Evolutionary conservation across 2,329 filamentous ascomycete species (phyloP).

Genomic region (Claviceps monticola): DNA sequence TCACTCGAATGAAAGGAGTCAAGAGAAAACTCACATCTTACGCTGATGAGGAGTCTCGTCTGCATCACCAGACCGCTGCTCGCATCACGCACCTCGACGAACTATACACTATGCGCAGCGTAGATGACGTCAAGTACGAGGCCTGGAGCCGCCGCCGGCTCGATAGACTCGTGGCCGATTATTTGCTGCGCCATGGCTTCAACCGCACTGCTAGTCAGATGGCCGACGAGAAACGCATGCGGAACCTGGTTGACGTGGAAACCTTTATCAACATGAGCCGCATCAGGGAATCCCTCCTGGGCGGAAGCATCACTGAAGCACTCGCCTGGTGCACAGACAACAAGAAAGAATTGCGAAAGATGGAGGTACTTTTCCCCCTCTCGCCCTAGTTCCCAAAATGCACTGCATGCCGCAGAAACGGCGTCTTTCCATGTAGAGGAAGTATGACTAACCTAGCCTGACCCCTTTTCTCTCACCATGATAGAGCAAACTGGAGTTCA

Average conservation of each 20-base stretch:
- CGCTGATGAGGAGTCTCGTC: slow-evolving; percentile 63
- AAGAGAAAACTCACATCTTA: slow-evolving; percentile 74
- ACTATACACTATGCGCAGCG: slow-evolving; percentile 62
- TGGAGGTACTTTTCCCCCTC: slow-evolving; percentile 41
- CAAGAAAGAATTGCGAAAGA: slow-evolving; percentile 81
- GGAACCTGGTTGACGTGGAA: slow-evolving; percentile 73
- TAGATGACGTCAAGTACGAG: slow-evolving; percentile 90
- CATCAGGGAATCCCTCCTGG: slow-evolving; percentile 59
- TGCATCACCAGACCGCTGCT: slow-evolving; percentile 63
- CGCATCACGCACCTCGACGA: slow-evolving; percentile 70
- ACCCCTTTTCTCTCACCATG: background rate
- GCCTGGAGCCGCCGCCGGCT: slow-evolving; percentile 72
- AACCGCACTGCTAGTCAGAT: slow-evolving; percentile 61
- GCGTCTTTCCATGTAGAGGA: slow-evolving; percentile 1
- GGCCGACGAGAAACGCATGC: slow-evolving; percentile 60
- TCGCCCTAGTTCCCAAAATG: background rate
- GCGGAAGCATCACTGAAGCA: slow-evolving; percentile 61
- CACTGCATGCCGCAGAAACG: background rate
- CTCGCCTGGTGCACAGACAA: slow-evolving; percentile 88
- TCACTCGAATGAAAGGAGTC: slow-evolving; percentile 68
- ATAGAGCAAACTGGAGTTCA: slow-evolving; percentile 76
- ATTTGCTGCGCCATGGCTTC: slow-evolving; percentile 75
- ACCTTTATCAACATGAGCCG: slow-evolving; percentile 73
- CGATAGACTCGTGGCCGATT: slow-evolving; percentile 81
- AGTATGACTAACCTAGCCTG: no score